Base-by-base conservation (phyloP, 306 rosid species). In the Sindora glabra region DNA sequence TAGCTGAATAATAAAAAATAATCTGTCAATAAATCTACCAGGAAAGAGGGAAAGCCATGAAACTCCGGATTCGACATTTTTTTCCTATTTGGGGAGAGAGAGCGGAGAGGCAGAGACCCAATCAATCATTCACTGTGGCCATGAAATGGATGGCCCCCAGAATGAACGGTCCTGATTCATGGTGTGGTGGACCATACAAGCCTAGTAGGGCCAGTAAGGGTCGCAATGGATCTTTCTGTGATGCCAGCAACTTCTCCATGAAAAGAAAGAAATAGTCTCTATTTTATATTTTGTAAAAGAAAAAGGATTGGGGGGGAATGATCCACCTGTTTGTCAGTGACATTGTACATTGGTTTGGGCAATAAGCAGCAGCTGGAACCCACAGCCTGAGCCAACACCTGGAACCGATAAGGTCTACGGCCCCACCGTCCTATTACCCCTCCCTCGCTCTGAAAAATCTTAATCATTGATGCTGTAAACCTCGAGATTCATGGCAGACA, bases 311-410 rank as follows among this genome's bases (percentile, higher is more conserved):
- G 70, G 78, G 74, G 70, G 79, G 88, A 87, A 87, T 90, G 96
- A 87, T 90, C 94, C 97, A 90, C 97, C 97, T 84, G 97, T 84
- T 86, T 84, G 95, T 90, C 95, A 90, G 94, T 84, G 89, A 82
- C 83, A 74, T 84, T 72, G 89, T 80, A 84, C 80, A 84, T 69
- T 80, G 95, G 94, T 81, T 82, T 27, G 76, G 88, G 79, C 82
- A 79, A 83, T 67, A 73, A 78, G 77, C 87, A 74, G 77, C 80
- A 84, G 1, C 52, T 5, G 38, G 88, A 65, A 57, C 94, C 96
- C 71, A 62, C 83, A 83, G 83, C 95, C 86, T 78, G 96, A 79
- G 73, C 73, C 83, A 77, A 85, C 94, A 85, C 96, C 96, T 84
- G 95, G 95, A 82, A 76, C 86, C 82, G 94, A 90, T 90, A 90